Percentiles rank a stretch among this genome's conserved stretches.
Conservation (phyloP, 2,329 filamentous ascomycete species). For the Fusarium zealandicum region DNA sequence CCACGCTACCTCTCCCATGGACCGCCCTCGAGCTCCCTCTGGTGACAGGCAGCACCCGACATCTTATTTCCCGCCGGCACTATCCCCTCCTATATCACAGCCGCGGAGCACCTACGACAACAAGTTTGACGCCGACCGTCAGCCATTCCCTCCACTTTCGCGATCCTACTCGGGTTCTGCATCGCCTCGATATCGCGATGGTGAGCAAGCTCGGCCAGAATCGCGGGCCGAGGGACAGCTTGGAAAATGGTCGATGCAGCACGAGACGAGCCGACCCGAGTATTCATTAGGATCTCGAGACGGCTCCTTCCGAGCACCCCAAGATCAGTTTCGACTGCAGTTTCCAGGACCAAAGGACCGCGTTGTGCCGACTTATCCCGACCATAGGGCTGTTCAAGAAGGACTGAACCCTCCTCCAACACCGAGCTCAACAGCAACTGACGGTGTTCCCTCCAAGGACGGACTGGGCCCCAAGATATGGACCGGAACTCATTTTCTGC, state of each 20-base stretch:
- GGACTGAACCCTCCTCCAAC: slow-evolving; percentile 41
- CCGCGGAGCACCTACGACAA: slow-evolving; percentile 57
- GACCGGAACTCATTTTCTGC: slow-evolving; percentile 72
- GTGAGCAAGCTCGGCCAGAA: slow-evolving; percentile 47
- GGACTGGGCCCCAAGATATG: slow-evolving; percentile 72
- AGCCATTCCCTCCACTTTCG: slow-evolving; percentile 37
- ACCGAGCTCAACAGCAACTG: slow-evolving; percentile 46
- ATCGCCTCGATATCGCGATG: slow-evolving; percentile 54
- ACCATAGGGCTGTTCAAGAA: slow-evolving; percentile 38
- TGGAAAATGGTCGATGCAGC: slow-evolving; percentile 49
- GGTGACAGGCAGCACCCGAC: slow-evolving; percentile 50
- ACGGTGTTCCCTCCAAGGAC: slow-evolving; percentile 62
- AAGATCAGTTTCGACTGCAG: slow-evolving; percentile 48
- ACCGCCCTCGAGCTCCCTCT: slow-evolving; percentile 53
- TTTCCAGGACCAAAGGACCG: slow-evolving; percentile 48
- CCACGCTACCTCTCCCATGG: slow-evolving; percentile 55
- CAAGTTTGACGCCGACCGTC: slow-evolving; percentile 54
- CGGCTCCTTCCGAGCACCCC: slow-evolving; percentile 43
- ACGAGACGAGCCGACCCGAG: slow-evolving; percentile 53
- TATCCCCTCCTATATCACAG: slow-evolving; percentile 50
- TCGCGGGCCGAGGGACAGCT: slow-evolving; percentile 48
- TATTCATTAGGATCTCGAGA: slow-evolving; percentile 56
- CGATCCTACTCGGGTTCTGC: slow-evolving; percentile 53
- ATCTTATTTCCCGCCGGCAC: slow-evolving; percentile 57
- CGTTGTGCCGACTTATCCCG: slow-evolving; percentile 37